phyloP scores from a whole-genome alignment of 2,329 filamentous ascomycete species.

The Ascochyta fabae region DNA sequence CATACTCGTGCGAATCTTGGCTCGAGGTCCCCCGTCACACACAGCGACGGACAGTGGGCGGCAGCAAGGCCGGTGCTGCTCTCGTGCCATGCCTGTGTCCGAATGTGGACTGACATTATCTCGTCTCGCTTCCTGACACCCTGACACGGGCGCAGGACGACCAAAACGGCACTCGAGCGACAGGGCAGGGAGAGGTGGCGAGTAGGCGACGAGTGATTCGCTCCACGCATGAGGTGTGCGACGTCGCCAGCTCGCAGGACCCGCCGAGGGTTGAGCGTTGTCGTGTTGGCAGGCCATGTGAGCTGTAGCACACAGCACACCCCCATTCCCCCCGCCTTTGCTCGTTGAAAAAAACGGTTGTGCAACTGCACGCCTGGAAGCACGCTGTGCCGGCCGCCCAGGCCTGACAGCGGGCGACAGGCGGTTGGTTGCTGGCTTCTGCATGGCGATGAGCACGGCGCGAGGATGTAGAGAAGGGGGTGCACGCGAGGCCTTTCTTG shows the following conservation, averaged over 20 bases:
- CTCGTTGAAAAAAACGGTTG: slow-evolving; percentile 19
- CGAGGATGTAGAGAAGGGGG: slow-evolving; percentile 13
- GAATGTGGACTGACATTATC: slow-evolving; percentile 19
- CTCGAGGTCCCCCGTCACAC: slow-evolving; percentile 6
- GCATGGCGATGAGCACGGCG: slow-evolving; percentile 19
- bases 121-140: slow-evolving; percentile 19
- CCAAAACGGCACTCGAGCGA: slow-evolving; percentile 24
- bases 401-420: slow-evolving; percentile 15
- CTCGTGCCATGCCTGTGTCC: slow-evolving; percentile 16
- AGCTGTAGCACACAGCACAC: slow-evolving; percentile 13
- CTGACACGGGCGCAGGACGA: slow-evolving; percentile 25
- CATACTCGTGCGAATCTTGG: slow-evolving; percentile 19
- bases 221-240: slow-evolving; percentile 26
- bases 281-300: slow-evolving; percentile 35
- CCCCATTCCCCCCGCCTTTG: slow-evolving; percentile 22
- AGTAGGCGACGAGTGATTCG: slow-evolving; percentile 27
- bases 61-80: slow-evolving; percentile 3
- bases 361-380: slow-evolving; percentile 23
- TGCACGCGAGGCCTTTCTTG: slow-evolving; percentile 10
- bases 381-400: slow-evolving; percentile 25
- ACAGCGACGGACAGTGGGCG: slow-evolving; percentile 8
- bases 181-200: slow-evolving; percentile 22
- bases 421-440: slow-evolving; percentile 15
- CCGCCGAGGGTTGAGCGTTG: slow-evolving; percentile 21
- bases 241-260: slow-evolving; percentile 21